These are phyloP conservation scores for Marchantia paleacea DNA, from an alignment of 225 moss, liverwort and hornwort species.

Conservation along the genomic window DNA sequence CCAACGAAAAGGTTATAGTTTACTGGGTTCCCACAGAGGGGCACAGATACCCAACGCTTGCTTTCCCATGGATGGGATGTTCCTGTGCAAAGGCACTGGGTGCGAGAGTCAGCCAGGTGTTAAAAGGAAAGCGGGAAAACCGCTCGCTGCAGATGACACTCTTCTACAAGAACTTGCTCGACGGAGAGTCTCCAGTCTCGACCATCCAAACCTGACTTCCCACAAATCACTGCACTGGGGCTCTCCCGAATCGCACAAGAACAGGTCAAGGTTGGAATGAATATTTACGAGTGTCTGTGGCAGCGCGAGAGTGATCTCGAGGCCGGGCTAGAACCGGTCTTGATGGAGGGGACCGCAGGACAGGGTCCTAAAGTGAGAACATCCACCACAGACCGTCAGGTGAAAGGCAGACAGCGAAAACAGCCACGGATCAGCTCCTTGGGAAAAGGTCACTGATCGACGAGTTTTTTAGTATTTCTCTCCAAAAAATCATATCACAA, in stretches of 20 bases:
- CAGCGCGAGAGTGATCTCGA: not conserved
- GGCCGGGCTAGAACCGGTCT: not conserved
- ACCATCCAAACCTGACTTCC: no score
- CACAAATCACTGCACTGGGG: not conserved
- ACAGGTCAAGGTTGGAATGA: not conserved
- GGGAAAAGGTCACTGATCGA: not conserved
- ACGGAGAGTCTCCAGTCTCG: no score
- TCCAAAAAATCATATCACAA: not conserved
- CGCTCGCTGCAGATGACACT: no score
- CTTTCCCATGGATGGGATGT: no score
- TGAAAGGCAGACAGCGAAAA: not conserved
- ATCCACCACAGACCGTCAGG: not conserved
- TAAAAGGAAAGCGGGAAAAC: no score
- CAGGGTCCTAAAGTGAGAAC: not conserved
- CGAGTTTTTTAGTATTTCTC: not conserved
- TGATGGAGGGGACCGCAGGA: not conserved
- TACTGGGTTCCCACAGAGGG: no score
- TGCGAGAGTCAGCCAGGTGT: no score
- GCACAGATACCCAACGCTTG: no score
- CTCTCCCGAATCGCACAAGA: not conserved
- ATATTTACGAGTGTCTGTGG: not conserved
- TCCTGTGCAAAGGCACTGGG: no score
- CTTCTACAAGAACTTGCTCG: no score
- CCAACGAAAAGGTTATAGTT: no score
- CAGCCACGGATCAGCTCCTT: not conserved